A percentile compares a stretch with the other conserved stretches of the same genome.
Evolutionary conservation across 192 early-diverging fungal species (phyloP).

Genomic region (Coemansia guatemalensis): DNA sequence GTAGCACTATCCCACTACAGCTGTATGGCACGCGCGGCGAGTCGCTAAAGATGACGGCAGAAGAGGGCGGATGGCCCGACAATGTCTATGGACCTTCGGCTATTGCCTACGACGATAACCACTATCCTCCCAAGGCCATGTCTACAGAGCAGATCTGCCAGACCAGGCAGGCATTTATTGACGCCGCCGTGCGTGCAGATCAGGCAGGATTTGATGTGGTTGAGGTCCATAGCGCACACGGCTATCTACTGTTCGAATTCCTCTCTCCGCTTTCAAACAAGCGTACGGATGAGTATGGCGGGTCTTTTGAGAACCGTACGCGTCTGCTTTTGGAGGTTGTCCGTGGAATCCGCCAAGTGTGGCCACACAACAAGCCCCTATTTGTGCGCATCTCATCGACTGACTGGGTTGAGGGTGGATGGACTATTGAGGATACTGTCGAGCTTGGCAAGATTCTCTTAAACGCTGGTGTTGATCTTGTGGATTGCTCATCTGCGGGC

Average conservation of each 20-base stretch:
- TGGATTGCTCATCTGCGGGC: slow-evolving; percentile 82
- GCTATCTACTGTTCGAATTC: slow-evolving; percentile 83
- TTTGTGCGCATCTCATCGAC: slow-evolving; percentile 80
- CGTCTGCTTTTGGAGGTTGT: slow-evolving; percentile 74
- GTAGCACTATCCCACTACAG: slow-evolving; percentile 38
- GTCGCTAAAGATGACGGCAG: slow-evolving; percentile 9
- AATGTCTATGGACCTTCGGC: slow-evolving; percentile 67
- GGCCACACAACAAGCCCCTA: slow-evolving; percentile 80
- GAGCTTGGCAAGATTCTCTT: slow-evolving; percentile 59
- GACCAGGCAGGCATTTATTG: slow-evolving; percentile 61
- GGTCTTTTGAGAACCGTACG: slow-evolving; percentile 84
- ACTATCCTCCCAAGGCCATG: slow-evolving; percentile 52
- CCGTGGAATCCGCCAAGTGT: slow-evolving; percentile 59
- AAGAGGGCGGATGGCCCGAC: slow-evolving; percentile 68
- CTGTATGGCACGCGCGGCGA: slow-evolving; percentile 13
- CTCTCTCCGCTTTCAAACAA: slow-evolving; percentile 77
- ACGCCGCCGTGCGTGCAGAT: slow-evolving; percentile 67
- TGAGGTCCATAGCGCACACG: slow-evolving; percentile 90
- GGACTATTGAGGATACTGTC: slow-evolving; percentile 74
- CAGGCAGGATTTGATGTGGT: slow-evolving; percentile 86
- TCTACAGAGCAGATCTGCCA: slow-evolving; percentile 65
- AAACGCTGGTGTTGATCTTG: slow-evolving; percentile 75
- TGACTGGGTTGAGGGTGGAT: slow-evolving; percentile 68
- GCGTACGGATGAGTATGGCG: slow-evolving; percentile 91
- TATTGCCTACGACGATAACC: slow-evolving; percentile 44